Evolutionary conservation across 2,329 filamentous ascomycete species (phyloP).

Genomic region (Scedosporium boydii): DNA sequence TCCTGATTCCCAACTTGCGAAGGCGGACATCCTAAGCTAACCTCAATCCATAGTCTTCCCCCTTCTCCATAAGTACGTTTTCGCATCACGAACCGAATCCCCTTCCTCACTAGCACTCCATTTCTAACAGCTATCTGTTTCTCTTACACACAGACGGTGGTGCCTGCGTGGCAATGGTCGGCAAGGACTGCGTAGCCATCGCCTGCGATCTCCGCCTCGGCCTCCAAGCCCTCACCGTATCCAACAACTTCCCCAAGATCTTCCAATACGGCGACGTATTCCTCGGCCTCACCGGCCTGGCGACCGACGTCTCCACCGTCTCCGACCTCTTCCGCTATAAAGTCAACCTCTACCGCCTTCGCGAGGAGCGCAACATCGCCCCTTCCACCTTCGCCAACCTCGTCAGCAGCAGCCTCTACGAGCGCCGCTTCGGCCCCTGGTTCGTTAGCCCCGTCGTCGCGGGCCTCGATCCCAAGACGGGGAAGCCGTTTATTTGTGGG

Average conservation of each 20-base stretch:
- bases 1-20: neutral
- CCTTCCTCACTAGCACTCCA: conserved; percentile 7
- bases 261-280: conserved; percentile 96
- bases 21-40: conserved; percentile 18
- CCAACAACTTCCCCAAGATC: conserved; percentile 99
- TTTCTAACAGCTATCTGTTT: conserved; percentile 2
- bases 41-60: conserved; percentile 55
- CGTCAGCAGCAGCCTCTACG: conserved; percentile 83
- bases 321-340: conserved; percentile 98
- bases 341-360: conserved; percentile 98
- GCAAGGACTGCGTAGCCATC: conserved; percentile 99
- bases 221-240: conserved; percentile 91
- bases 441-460: conserved; percentile 94
- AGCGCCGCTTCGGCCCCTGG: conserved; percentile 91
- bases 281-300: conserved; percentile 89
- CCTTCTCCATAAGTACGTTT: conserved; percentile 85
- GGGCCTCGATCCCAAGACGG: conserved; percentile 87
- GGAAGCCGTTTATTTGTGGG: conserved; percentile 94
- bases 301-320: conserved; percentile 90
- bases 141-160: conserved; percentile 54
- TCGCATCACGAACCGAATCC: conserved; percentile 7
- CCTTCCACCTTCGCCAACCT: conserved; percentile 95
- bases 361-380: conserved; percentile 93
- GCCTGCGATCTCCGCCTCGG: conserved; percentile 97
- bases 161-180: conserved; percentile 96